A percentile compares a stretch with the other conserved stretches of the same genome.
Evolutionary conservation across 2,329 filamentous ascomycete species (phyloP).

Genomic region (Fusarium clavum): DNA sequence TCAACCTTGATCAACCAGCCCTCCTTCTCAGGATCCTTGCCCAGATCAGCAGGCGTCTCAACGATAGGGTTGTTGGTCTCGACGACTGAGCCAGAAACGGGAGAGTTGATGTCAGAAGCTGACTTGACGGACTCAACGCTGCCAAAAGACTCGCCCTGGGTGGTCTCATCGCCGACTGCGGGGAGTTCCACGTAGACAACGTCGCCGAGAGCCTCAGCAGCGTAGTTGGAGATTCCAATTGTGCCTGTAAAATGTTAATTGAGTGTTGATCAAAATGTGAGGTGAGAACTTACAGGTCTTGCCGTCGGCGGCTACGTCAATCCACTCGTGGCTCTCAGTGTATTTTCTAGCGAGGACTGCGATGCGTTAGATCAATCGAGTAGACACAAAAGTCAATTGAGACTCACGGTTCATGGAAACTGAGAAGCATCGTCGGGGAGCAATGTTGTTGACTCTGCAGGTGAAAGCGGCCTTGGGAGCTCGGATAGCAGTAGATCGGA

Average conservation of each 20-base stretch:
- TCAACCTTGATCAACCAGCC: conserved; percentile 88
- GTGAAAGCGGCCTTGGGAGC: conserved; percentile 34
- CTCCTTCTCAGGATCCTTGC: conserved; percentile 78
- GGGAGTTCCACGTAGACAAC: conserved; percentile 93
- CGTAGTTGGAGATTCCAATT: conserved; percentile 84
- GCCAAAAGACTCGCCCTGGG: conserved; percentile 80
- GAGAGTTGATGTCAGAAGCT: conserved; percentile 88
- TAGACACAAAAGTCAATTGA: too few relatives aligned
- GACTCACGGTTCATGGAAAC: conserved; percentile 41
- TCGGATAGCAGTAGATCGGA: conserved; percentile 39
- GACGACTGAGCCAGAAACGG: conserved; percentile 77
- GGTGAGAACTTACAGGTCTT: conserved; percentile 56
- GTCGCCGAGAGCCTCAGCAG: conserved; percentile 85
- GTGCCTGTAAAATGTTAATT: conserved; percentile 61
- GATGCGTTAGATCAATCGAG: not conserved
- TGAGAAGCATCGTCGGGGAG: conserved; percentile 43
- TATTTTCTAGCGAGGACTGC: conserved; percentile 60
- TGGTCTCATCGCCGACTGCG: conserved; percentile 70
- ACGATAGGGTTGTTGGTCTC: conserved; percentile 68
- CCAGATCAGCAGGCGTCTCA: conserved; percentile 59
- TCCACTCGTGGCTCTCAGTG: conserved; percentile 94
- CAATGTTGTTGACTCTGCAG: conserved; percentile 23
- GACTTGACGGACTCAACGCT: conserved; percentile 94
- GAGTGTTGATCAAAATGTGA: too few relatives aligned
- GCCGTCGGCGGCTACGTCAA: conserved; percentile 76